These are phyloP conservation scores for Escovopsis weberi DNA, from an alignment of 2,329 filamentous ascomycete genomes.

Conservation along the genomic window DNA sequence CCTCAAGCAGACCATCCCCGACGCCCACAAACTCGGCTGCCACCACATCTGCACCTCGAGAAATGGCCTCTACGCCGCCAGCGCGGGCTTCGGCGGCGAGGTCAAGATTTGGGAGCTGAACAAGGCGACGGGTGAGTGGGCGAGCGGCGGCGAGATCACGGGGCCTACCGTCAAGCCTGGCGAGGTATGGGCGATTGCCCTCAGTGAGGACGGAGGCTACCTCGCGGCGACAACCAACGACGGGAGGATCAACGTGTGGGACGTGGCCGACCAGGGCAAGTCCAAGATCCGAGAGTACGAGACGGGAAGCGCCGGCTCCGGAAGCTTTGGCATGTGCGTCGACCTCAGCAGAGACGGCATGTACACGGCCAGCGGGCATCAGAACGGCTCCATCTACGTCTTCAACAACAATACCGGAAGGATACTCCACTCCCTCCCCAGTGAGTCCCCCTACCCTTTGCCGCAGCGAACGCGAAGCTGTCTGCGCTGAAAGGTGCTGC, in stretches of 20 bases:
- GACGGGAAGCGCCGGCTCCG: conserved; percentile 54
- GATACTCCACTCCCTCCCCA: conserved; percentile 71
- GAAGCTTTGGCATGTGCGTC: conserved; percentile 80
- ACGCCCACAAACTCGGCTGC: conserved; percentile 75
- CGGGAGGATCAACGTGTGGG: conserved; percentile 82
- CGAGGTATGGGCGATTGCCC: conserved; percentile 74
- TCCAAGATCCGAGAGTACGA: conserved; percentile 70
- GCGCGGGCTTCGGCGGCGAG: conserved; percentile 79
- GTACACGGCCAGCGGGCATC: conserved; percentile 82
- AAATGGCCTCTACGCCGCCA: conserved; percentile 60
- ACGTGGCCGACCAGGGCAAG: conserved; percentile 40
- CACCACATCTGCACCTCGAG: conserved; percentile 68
- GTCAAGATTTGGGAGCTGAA: conserved; percentile 65
- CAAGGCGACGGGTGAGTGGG: conserved; percentile 42
- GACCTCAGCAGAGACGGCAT: conserved; percentile 68
- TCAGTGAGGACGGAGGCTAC: conserved; percentile 72
- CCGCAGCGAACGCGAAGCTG: not conserved
- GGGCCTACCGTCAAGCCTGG: conserved; percentile 40
- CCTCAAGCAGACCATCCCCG: conserved; percentile 62
- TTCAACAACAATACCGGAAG: conserved; percentile 87
- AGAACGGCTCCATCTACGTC: conserved; percentile 82
- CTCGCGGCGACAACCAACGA: conserved; percentile 80
- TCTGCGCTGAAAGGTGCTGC: too few species aligned
- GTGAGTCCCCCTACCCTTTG: conserved; percentile 27
- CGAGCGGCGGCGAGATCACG: conserved; percentile 25